These are phyloP conservation scores for Simplicillium sp. DNA, from an alignment of 2,329 filamentous ascomycete species.

Conservation along the genomic window DNA sequence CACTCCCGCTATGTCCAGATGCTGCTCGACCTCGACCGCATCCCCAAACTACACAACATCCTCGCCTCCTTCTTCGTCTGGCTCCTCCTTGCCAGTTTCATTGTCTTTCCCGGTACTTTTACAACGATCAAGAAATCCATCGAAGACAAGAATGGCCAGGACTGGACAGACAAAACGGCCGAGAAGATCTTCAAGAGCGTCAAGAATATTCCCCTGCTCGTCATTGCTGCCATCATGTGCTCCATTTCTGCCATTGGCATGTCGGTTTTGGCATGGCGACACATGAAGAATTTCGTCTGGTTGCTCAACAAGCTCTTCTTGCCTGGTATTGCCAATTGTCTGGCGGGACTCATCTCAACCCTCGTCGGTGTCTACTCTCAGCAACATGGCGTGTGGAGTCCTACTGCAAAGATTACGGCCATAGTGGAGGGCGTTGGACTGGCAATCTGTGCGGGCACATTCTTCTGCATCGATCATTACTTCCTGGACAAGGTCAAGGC, in stretches of 20 bases:
- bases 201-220: slow-evolving; percentile 28
- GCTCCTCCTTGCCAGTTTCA: slow-evolving; percentile 42
- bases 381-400: slow-evolving; percentile 31
- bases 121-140: slow-evolving; percentile 24
- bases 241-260: slow-evolving; percentile 23
- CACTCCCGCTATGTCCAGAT: slow-evolving; percentile 33
- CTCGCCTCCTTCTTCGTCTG: slow-evolving; percentile 28
- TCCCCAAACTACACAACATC: slow-evolving; percentile 36
- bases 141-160: slow-evolving; percentile 9
- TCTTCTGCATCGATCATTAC: slow-evolving; percentile 19
- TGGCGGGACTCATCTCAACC: slow-evolving; percentile 39
- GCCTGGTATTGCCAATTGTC: slow-evolving; percentile 32
- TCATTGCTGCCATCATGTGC: slow-evolving; percentile 32
- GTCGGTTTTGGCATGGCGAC: slow-evolving; percentile 30
- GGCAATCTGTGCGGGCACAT: slow-evolving; percentile 15
- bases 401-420: slow-evolving; percentile 26
- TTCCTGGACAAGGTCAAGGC: slow-evolving; percentile 19
- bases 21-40: slow-evolving; percentile 34
- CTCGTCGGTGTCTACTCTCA: slow-evolving; percentile 39
- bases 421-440: slow-evolving; percentile 23
- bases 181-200: slow-evolving; percentile 14
- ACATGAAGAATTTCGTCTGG: slow-evolving; percentile 43
- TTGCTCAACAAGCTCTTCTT: slow-evolving; percentile 41
- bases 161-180: slow-evolving; percentile 10
- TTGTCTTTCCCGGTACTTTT: slow-evolving; percentile 43